Percentiles rank a stretch among this genome's conserved stretches.
These are phyloP conservation scores for Termitomyces eurrhizus DNA, from an alignment of 768 basidiomycete species.

Conservation along the genomic window DNA sequence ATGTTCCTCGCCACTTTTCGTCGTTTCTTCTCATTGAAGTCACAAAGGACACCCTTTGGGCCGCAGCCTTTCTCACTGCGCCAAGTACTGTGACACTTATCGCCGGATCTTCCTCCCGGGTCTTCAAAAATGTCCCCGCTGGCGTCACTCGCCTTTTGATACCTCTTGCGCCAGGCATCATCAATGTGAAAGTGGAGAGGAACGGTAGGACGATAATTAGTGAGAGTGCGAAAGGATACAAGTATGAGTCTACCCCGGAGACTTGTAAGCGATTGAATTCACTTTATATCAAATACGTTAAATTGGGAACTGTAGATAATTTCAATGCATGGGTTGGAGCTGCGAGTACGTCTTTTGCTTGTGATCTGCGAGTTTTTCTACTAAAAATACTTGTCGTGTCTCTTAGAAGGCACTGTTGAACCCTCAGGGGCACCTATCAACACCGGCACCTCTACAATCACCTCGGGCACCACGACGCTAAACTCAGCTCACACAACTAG, in stretches of 20 bases:
- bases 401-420: neutral
- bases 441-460: neutral
- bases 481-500: neutral
- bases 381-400: neutral
- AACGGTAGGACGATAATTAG: conserved; percentile 47
- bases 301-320: conserved; percentile 38
- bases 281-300: conserved; percentile 8
- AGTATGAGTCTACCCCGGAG: conserved; percentile 29
- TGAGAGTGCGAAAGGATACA: conserved; percentile 43
- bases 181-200: conserved; percentile 52
- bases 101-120: conserved; percentile 34
- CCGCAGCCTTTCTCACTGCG: conserved; percentile 53
- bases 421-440: conserved; percentile 3
- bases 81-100: conserved; percentile 51
- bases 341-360: conserved; percentile 27
- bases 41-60: conserved; percentile 63
- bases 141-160: conserved; percentile 65
- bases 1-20: conserved; percentile 16
- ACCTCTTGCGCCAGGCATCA: conserved; percentile 49
- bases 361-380: neutral
- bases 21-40: neutral
- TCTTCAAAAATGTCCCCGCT: conserved; percentile 34
- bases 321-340: conserved; percentile 61
- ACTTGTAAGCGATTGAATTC: conserved; percentile 24
- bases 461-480: neutral